Evolutionary conservation across 805 yeast species (phyloP), one percentile per base, ranked within the genome.

Genomic region (Starmerella khaoyaiensis): DNA sequence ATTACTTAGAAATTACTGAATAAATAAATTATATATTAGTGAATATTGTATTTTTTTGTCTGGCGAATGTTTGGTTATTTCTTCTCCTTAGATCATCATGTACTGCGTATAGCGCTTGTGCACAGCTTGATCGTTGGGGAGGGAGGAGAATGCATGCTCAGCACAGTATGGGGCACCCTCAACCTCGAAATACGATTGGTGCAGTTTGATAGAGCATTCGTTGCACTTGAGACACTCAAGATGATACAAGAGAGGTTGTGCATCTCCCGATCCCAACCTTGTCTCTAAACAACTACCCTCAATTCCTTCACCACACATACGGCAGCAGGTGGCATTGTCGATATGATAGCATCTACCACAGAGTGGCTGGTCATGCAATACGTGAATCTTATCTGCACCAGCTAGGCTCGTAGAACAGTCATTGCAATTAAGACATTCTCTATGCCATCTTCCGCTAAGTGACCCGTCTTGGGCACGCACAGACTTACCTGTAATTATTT

Each of bases 281-380:
- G 60, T 79, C 51, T 82, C 94, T 28, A 87, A 67, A 57, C 97
- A 87, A 54, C 73, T 74, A 4, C 97, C 97, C 55, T 87, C 95
- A 33, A 90, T 81, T 21, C 93, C 94, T 4, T 50, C 48, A 10
- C 68, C 64, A 57, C 98, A 87, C 12, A 65, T 59, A 32, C 64
- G 63, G 58, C 98, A 87, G 2, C 79, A 55, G 0, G 93, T 77
- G 33, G 75, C 71, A 55, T 87, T 90, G 37, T 71, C 64, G 37
- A 63, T 62, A 57, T 90, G 97, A 59, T 68, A 73, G 53, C 87
- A 93, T 24, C 60, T 57, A 45, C 73, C 72, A 62, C 98, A 90
- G 58, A 75, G 83, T 11, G 97, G 95, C 41, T 63, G 52, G 58
- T 87, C 93, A 22, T 75, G 64, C 28, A 73, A 66, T 5, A 80